A percentile compares a stretch with the other conserved stretches of the same genome.
Conservation (phyloP, 768 basidiomycete species). For the Naematelia aurantialba region DNA sequence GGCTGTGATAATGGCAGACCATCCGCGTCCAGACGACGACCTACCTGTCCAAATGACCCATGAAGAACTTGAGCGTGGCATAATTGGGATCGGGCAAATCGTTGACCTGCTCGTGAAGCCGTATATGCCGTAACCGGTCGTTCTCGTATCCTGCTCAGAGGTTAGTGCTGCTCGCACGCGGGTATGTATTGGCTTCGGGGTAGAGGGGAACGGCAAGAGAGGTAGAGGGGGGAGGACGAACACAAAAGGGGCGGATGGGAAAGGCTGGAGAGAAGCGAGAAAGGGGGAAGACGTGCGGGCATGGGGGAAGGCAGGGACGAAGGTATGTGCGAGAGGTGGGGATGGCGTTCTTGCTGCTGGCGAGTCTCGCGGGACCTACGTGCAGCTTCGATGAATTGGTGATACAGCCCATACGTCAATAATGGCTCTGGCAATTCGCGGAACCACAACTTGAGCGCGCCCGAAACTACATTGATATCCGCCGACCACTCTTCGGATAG, state of each 20-base stretch:
- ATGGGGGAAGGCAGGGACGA: no score
- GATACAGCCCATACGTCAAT: conserved; percentile 74
- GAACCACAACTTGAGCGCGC: conserved; percentile 91
- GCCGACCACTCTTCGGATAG: conserved; percentile 83
- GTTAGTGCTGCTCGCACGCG: no score
- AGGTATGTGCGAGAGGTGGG: no score
- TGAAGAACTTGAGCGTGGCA: conserved; percentile 88
- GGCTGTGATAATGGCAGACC: no score
- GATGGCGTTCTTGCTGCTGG: no score
- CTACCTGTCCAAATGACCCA: conserved; percentile 88
- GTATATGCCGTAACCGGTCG: conserved; percentile 88
- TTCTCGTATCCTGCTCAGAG: conserved; percentile 70
- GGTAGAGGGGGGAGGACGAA: no score
- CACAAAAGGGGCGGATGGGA: no score
- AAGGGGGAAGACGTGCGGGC: no score
- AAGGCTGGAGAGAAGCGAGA: no score
- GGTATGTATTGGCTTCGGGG: neutral
- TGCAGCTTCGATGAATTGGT: conserved; percentile 91
- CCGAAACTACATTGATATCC: conserved; percentile 95
- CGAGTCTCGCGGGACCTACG: conserved; percentile 57
- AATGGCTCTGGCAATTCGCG: conserved; percentile 93
- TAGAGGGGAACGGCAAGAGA: neutral
- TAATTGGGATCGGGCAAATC: conserved; percentile 99
- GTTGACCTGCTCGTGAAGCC: conserved; percentile 94
- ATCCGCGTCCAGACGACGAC: conserved; percentile 30